phyloP scores from a whole-genome alignment of 345 rosid genomes.

The Eucalyptus viminalis region DNA sequence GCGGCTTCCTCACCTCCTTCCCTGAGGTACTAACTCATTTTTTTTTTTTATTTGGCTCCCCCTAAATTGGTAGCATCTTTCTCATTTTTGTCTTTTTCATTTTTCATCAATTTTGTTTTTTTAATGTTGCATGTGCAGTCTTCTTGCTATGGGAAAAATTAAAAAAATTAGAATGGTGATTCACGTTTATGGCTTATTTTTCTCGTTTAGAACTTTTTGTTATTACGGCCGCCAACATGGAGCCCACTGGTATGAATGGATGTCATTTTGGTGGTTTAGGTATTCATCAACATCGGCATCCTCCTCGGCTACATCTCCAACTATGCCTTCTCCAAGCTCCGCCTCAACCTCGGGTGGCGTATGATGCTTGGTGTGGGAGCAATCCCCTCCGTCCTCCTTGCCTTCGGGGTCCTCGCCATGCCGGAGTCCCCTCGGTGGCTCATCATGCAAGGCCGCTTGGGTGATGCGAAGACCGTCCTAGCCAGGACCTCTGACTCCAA shows the following conservation, averaged over 20 bases:
- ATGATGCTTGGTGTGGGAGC: too few species aligned
- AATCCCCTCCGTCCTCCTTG: too few species aligned
- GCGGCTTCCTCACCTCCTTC: constrained; percentile 88
- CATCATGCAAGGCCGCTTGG: too few species aligned
- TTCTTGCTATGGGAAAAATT: background rate
- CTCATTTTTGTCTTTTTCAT: background rate
- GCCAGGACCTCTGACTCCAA: too few species aligned
- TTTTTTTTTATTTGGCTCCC: background rate
- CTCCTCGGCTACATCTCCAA: too few species aligned
- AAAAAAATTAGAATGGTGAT: background rate
- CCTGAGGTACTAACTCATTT: constrained; percentile 42
- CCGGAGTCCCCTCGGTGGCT: too few species aligned
- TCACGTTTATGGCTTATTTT: too few species aligned
- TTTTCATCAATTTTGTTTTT: background rate
- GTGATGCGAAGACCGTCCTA: too few species aligned
- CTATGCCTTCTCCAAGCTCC: too few species aligned
- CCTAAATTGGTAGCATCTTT: background rate
- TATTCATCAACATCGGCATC: too few species aligned
- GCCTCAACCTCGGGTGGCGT: too few species aligned
- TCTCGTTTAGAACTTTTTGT: background rate
- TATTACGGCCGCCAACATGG: background rate
- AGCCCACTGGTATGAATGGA: background rate
- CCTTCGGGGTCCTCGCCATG: too few species aligned
- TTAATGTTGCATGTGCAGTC: background rate
- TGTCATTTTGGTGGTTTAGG: constrained; percentile 14